Percentiles rank a stretch among this genome's conserved stretches.
Conservation (phyloP, 1,284 basidiomycete species). For the Pisolithus thermaeus region DNA sequence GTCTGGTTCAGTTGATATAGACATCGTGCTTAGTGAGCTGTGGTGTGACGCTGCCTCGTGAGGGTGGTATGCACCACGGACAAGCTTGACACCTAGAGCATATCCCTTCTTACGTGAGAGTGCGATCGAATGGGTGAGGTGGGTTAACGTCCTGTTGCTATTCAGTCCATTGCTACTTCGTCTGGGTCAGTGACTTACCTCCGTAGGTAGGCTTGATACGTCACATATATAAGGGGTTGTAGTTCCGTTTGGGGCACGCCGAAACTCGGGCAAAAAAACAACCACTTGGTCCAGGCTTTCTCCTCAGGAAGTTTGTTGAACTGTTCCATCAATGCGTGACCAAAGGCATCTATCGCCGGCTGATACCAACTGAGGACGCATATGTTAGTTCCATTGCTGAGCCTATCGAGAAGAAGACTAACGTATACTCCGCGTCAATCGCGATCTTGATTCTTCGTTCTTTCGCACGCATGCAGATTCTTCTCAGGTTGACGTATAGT, state of each 20-base stretch:
- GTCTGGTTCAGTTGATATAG: conserved; percentile 50
- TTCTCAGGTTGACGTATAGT: conserved; percentile 53
- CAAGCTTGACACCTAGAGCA: conserved; percentile 88
- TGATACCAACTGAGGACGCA: conserved; percentile 59
- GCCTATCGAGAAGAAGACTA: conserved; percentile 12
- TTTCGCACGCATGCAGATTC: conserved; percentile 57
- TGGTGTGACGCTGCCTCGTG: conserved; percentile 62
- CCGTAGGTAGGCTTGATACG: conserved; percentile 82
- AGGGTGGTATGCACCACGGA: conserved; percentile 90
- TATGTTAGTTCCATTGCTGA: background rate
- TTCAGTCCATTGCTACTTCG: conserved; percentile 6
- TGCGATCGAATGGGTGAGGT: conserved; percentile 62
- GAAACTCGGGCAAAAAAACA: background rate
- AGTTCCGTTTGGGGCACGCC: conserved; percentile 18
- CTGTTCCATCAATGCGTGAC: conserved; percentile 66
- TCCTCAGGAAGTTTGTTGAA: conserved; percentile 58
- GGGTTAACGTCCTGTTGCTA: conserved; percentile 51
- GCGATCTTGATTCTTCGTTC: conserved; percentile 60
- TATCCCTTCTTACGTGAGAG: conserved; percentile 70
- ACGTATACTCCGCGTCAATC: conserved; percentile 82
- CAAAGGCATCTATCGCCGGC: conserved; percentile 78
- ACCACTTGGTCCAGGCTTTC: background rate
- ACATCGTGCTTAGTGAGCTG: conserved; percentile 14
- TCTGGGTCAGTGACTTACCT: conserved; percentile 36
- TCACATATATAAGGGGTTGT: conserved; percentile 72